Base-by-base conservation (phyloP, 2,329 filamentous ascomycete species). In the Fusarium abutilonis region DNA sequence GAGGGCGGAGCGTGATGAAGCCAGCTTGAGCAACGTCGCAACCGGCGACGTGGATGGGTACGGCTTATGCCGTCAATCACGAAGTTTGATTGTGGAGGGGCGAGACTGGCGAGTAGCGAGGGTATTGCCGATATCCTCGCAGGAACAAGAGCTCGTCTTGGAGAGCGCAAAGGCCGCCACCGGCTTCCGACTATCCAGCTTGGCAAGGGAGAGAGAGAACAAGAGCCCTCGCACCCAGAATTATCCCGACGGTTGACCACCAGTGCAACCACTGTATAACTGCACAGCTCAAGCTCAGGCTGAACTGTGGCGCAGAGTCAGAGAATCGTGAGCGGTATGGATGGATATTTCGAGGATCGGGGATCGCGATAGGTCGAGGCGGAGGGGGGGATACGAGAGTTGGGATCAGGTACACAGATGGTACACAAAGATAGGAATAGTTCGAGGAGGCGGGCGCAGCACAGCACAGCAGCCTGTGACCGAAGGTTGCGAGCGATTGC, bases 1-100 rank as follows among this genome's bases (percentile, higher is more conserved):
- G 67, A 79, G 77, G 68, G 77, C 74, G 65, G 76, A 73, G 63
- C 76, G 79, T 77, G 77, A 73, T 68, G 80, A 78, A 77, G 82
- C 83, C 83, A 86, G 80, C 67, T 77, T 82, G 76, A 53, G 50
- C 17, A 57, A 66, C 53, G 69, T 69, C 60, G 68, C 66, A 56
- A 51, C 38, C 41, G 55, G 68, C 68, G 60, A 70, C 68, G 45
- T 54, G 35, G 52, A 59, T 19, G 29, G 56, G 38, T 52, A 44
- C 45, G 38, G 61, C 48, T 62, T 61, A 46, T 57, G 56, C 49
- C 46, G 39, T 23, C 45, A 61, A 61, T 31, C 55, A 61, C 60
- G 42, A 60, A 34, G 28, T 60, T 60, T 35, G 35, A 39, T 60
- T 60, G 39, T 43, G 19, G 36, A 48, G 49, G 15, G 36, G 26